Conservation (phyloP, 1,284 basidiomycete species). For the Athelia psychrophila region DNA sequence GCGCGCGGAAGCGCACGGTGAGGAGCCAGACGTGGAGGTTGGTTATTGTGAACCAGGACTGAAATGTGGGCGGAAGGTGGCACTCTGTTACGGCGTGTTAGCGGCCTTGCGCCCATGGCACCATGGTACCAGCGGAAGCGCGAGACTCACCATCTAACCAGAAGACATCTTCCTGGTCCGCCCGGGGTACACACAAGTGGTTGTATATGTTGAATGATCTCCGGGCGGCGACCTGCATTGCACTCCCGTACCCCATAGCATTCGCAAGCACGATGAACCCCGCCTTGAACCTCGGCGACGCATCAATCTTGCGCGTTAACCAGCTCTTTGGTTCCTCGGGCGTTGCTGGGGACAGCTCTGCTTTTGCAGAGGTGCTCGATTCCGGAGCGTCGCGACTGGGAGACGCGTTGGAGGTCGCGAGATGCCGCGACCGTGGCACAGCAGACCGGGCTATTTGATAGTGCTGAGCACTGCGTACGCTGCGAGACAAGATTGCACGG, state of each 20-base stretch:
- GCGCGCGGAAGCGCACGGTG: constrained; percentile 82
- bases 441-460: neutral
- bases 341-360: constrained; percentile 5
- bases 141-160: constrained; percentile 70
- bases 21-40: constrained; percentile 94
- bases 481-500: neutral
- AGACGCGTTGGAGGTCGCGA: neutral
- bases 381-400: neutral
- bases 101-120: no score
- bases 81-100: constrained; percentile 77
- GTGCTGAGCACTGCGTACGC: neutral
- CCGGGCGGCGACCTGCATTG: constrained; percentile 59
- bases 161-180: constrained; percentile 61
- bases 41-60: constrained; percentile 96
- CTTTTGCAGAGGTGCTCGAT: neutral
- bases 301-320: constrained; percentile 55
- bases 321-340: constrained; percentile 35
- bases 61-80: constrained; percentile 88
- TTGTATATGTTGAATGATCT: constrained; percentile 59
- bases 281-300: constrained; percentile 47
- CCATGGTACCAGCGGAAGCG: constrained; percentile 7
- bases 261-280: constrained; percentile 50
- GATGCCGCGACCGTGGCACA: neutral
- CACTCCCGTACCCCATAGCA: constrained; percentile 57
- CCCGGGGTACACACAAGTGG: constrained; percentile 48